Percentiles rank a stretch among this genome's conserved stretches.
These are phyloP conservation scores for Salix exigua DNA, from an alignment of 345 rosid species.

Conservation along the genomic window DNA sequence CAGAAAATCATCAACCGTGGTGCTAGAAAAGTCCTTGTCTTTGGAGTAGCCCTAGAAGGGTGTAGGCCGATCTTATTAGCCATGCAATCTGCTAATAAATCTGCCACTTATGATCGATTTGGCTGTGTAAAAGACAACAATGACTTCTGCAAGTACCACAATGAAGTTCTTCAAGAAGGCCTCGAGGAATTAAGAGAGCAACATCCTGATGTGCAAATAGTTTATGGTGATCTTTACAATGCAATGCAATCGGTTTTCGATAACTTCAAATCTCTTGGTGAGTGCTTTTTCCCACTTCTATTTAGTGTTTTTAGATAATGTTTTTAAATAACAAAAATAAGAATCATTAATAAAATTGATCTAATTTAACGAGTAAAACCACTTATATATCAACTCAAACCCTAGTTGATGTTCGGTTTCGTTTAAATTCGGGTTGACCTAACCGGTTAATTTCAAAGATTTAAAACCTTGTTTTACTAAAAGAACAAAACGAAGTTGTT, in stretches of 20 bases:
- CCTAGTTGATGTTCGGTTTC: too few species aligned
- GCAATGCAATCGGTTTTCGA: conserved; percentile 3
- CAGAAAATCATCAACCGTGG: conserved; percentile 12
- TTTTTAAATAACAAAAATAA: too few species aligned
- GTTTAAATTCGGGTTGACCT: too few species aligned
- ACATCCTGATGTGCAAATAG: conserved; percentile 15
- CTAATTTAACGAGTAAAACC: too few species aligned
- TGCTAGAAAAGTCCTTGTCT: conserved; percentile 6
- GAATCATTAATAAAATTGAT: too few species aligned
- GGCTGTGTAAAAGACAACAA: conserved; percentile 21
- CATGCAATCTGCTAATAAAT: neutral
- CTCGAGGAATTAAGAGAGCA: conserved; percentile 1
- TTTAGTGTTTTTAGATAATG: too few species aligned
- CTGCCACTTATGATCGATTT: conserved; percentile 13
- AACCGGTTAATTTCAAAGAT: too few species aligned
- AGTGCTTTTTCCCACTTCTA: neutral
- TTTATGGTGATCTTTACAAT: conserved; percentile 25
- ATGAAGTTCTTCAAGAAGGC: conserved; percentile 16
- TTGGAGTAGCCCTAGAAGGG: conserved; percentile 14
- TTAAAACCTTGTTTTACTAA: too few species aligned
- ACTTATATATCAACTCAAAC: too few species aligned
- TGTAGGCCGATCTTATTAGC: conserved; percentile 7
- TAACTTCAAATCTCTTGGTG: neutral
- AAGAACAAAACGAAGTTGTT: too few species aligned
- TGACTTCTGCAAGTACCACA: conserved; percentile 21